Evolutionary conservation across 2,329 filamentous ascomycete genomes (phyloP), one percentile per base, ranked within the genome.

Genomic region (Fusarium sp.): DNA sequence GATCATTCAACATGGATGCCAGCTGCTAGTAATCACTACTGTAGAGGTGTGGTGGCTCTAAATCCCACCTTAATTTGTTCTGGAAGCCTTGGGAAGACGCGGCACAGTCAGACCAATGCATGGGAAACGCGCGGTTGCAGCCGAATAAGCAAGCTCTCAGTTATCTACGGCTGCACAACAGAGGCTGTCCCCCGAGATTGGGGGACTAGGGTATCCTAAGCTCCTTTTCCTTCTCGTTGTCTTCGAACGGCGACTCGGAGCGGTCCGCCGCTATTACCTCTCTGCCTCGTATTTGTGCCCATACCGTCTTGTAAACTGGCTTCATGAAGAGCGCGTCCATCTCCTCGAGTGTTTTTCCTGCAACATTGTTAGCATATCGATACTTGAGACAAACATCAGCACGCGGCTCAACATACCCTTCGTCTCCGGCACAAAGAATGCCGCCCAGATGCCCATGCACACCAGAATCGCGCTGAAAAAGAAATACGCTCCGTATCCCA

Each of bases 401-500:
- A 28, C 11, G 23, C 7, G 27, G 15, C 9, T 23, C 27, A 43
- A 61, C 69, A 37, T 54, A 73, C 85, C 85, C 74, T 86, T 87
- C 3, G 85, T 87, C 70, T 87, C 85, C 1, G 86, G 86, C 0
- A 87, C 78, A 50, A 85, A 84, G 76, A 86, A 85, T 58, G 81
- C 82, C 4, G 84, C 80, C 75, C 84, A 88, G 44, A 85, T 72
- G 10, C 83, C 79, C 68, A 85, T 82, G 30, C 79, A 66, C 15
- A 86, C 77, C 51, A 86, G 58, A 30, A 86, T 78, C 0, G 80
- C 77, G 4, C 82, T 85, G 66, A 88, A 88, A 76, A 88, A 83
- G 60, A 88, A 84, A 73, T 86, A 88, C 0, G 85, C 85, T 8
- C 86, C 86, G 66, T 85, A 87, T 1, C 80, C 79, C 1, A 83